Evolutionary conservation across 2,329 filamentous ascomycete species (phyloP).

Genomic region (Akanthomyces uredinophilus): DNA sequence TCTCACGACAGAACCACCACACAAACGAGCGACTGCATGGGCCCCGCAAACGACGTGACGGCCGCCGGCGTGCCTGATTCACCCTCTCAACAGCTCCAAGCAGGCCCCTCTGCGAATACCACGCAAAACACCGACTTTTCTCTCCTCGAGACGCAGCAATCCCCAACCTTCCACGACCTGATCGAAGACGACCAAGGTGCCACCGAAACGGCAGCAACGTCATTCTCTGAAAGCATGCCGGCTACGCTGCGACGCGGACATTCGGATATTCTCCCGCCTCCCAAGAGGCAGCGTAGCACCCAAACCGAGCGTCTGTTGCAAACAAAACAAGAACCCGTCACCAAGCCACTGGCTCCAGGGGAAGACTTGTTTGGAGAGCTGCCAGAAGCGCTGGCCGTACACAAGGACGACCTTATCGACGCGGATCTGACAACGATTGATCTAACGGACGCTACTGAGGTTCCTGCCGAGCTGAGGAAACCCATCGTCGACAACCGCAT

Average conservation of each 20-base stretch:
- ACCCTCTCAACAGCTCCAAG: slow-evolving; percentile 15
- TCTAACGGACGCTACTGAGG: slow-evolving; percentile 34
- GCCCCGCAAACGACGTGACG: neutral
- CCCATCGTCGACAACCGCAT: slow-evolving; percentile 43
- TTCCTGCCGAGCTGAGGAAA: slow-evolving; percentile 39
- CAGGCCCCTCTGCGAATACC: slow-evolving; percentile 14
- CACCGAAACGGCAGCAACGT: slow-evolving; percentile 24
- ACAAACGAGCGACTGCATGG: neutral
- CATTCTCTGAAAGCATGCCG: slow-evolving; percentile 29
- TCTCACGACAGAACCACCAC: neutral
- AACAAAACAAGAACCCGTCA: neutral
- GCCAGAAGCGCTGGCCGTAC: slow-evolving; percentile 16
- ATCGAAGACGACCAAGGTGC: slow-evolving; percentile 24
- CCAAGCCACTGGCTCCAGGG: slow-evolving; percentile 7
- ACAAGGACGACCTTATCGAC: slow-evolving; percentile 9
- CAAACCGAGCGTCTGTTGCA: neutral
- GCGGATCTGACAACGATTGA: slow-evolving; percentile 29
- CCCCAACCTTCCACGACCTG: slow-evolving; percentile 25
- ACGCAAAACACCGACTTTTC: slow-evolving; percentile 19
- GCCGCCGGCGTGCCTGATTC: slow-evolving; percentile 6
- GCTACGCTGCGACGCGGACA: slow-evolving; percentile 2
- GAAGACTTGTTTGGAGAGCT: slow-evolving; percentile 27
- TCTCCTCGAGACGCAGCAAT: slow-evolving; percentile 23
- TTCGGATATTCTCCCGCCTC: slow-evolving; percentile 5
- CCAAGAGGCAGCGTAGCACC: slow-evolving; percentile 25